Evolutionary conservation across 2,329 filamentous ascomycete species (phyloP).

Genomic region (Pestalotiopsis sp.): DNA sequence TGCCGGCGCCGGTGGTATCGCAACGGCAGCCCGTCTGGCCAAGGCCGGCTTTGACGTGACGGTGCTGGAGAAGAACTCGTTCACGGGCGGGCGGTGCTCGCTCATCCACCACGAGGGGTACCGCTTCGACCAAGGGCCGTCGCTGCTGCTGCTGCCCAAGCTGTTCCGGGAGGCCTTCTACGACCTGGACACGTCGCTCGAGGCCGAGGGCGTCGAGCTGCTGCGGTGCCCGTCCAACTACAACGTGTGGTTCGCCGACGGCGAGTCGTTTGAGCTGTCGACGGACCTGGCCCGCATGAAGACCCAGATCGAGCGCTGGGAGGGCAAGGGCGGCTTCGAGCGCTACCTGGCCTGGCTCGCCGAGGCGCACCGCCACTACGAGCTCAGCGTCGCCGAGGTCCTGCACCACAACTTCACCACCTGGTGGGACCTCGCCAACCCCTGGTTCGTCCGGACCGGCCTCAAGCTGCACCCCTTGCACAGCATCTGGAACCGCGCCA

Average conservation of each 20-base stretch:
- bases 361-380: conserved; percentile 72
- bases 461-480: conserved; percentile 71
- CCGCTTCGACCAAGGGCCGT: conserved; percentile 79
- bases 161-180: conserved; percentile 71
- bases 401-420: conserved; percentile 69
- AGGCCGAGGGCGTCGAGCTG: conserved; percentile 67
- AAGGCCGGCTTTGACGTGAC: conserved; percentile 74
- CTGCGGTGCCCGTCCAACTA: conserved; percentile 78
- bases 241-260: conserved; percentile 73
- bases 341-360: conserved; percentile 69
- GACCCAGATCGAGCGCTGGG: conserved; percentile 70
- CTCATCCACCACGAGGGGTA: conserved; percentile 63
- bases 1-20: conserved; percentile 72
- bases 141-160: conserved; percentile 70
- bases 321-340: conserved; percentile 71
- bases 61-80: conserved; percentile 76
- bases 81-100: conserved; percentile 73
- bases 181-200: conserved; percentile 69
- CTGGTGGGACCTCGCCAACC: conserved; percentile 58
- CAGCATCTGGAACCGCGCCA: conserved; percentile 67
- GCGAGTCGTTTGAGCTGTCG: conserved; percentile 63
- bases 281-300: conserved; percentile 76
- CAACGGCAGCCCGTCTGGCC: conserved; percentile 72
- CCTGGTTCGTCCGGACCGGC: conserved; percentile 61
- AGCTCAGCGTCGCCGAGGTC: conserved; percentile 68